Conservation (phyloP, 352 stramenopile species). For the Pythium utonaiense region DNA sequence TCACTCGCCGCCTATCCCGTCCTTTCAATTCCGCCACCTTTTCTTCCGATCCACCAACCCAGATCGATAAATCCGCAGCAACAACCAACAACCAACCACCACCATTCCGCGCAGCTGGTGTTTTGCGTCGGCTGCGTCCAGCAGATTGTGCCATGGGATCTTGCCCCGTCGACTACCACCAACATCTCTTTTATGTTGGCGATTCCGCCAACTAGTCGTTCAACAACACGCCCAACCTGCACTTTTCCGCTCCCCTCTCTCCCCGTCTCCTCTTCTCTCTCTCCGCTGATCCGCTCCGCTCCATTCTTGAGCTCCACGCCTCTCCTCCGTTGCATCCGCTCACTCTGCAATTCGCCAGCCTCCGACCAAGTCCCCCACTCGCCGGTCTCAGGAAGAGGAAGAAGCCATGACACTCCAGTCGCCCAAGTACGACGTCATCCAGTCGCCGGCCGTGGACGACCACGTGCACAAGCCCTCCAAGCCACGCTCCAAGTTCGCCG, state of each 20-base stretch:
- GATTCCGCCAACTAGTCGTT: constrained; percentile 4
- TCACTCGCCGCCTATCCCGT: not conserved
- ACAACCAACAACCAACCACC: not conserved
- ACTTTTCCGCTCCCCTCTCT: constrained; percentile 1
- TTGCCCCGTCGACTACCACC: not conserved
- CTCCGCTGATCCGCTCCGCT: not conserved
- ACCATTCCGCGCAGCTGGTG: not conserved
- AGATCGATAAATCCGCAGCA: not conserved
- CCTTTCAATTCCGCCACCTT: not conserved
- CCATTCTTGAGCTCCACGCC: not conserved
- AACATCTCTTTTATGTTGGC: not conserved
- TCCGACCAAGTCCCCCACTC: constrained; percentile 3
- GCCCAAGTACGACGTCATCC: constrained; percentile 17
- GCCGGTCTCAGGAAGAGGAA: not conserved
- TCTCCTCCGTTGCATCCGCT: not conserved
- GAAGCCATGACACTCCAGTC: constrained; percentile 7
- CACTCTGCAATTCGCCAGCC: constrained; percentile 5
- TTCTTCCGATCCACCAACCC: not conserved
- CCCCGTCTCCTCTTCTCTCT: not conserved
- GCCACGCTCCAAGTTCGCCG: constrained; percentile 13
- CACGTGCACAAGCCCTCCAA: not conserved
- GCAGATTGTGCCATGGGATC: not conserved
- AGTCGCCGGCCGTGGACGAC: constrained; percentile 7
- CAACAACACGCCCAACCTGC: constrained; percentile 1
- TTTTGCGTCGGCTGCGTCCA: not conserved